These are phyloP conservation scores for Maudiozyma pseudohumilis DNA, from an alignment of 805 yeast genomes.

Conservation along the genomic window DNA sequence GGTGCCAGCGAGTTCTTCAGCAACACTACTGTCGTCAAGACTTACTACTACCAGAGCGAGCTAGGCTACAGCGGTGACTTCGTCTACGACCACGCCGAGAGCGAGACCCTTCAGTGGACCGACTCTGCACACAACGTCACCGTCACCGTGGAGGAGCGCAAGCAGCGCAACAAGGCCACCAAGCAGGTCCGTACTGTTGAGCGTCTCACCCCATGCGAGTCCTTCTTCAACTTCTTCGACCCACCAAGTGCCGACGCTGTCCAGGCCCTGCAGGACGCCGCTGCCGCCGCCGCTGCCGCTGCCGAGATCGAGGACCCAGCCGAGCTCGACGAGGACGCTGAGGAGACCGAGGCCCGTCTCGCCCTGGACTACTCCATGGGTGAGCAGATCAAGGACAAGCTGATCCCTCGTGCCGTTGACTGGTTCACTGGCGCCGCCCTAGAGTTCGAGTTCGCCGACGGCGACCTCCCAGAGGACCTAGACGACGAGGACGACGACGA, in stretches of 20 bases:
- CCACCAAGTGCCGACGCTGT: constrained; percentile 65
- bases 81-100: constrained; percentile 94
- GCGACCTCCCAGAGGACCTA: constrained; percentile 52
- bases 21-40: constrained; percentile 64
- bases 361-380: constrained; percentile 93
- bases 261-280: no score
- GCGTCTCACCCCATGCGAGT: constrained; percentile 86
- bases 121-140: constrained; percentile 77
- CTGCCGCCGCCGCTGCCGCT: constrained; percentile 36
- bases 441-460: constrained; percentile 56
- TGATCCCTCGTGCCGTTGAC: constrained; percentile 92
- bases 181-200: constrained; percentile 94
- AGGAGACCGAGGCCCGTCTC: constrained; percentile 71
- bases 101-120: constrained; percentile 71
- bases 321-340: constrained; percentile 44
- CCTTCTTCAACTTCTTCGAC: constrained; percentile 90
- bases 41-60: constrained; percentile 89
- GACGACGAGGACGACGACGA: constrained; percentile 53
- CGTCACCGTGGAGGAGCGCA: constrained; percentile 80
- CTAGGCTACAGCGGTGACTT: constrained; percentile 92
- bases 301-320: constrained; percentile 44
- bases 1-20: constrained; percentile 61
- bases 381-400: constrained; percentile 90
- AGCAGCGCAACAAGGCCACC: constrained; percentile 93
- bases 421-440: constrained; percentile 98